Conservation (phyloP, 2,329 filamentous ascomycete genomes). For the Pseudogymnoascus sp. region DNA sequence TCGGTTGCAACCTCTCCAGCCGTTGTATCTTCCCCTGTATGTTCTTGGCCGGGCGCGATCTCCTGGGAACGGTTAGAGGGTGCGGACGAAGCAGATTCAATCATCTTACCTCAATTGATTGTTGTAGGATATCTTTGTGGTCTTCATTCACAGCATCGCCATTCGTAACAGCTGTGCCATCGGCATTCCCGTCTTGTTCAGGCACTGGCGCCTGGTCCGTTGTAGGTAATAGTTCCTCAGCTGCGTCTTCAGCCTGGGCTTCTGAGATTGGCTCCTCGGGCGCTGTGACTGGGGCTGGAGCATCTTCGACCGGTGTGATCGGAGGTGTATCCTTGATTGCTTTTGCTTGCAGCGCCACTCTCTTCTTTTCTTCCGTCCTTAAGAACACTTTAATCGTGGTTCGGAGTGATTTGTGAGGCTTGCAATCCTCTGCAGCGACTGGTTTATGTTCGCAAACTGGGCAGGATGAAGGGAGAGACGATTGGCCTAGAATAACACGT, state of each 20-base stretch:
- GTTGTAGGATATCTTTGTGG: conserved; percentile 31
- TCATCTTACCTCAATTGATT: conserved; percentile 31
- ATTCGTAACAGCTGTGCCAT: conserved; percentile 10
- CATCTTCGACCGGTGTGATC: conserved; percentile 21
- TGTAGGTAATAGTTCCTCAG: conserved; percentile 9
- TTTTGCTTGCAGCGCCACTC: conserved; percentile 53
- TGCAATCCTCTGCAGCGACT: conserved; percentile 78
- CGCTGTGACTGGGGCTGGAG: conserved; percentile 10
- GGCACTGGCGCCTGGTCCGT: conserved; percentile 10
- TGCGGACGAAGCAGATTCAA: background rate
- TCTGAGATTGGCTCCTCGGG: conserved; percentile 5
- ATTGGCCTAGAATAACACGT: conserved; percentile 53
- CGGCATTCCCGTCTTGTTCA: conserved; percentile 9
- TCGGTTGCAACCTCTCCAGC: conserved; percentile 14
- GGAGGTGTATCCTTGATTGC: conserved; percentile 33
- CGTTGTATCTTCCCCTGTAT: conserved; percentile 10
- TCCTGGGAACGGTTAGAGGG: conserved; percentile 24
- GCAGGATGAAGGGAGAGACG: conserved; percentile 68
- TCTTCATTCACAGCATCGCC: conserved; percentile 16
- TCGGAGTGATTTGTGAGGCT: conserved; percentile 81
- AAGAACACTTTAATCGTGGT: conserved; percentile 89
- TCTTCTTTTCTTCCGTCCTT: conserved; percentile 84
- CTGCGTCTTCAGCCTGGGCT: conserved; percentile 10
- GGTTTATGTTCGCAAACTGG: conserved; percentile 91
- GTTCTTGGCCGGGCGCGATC: conserved; percentile 28